Base-by-base conservation (phyloP, 768 basidiomycete species). In the Tulasnella sp. region DNA sequence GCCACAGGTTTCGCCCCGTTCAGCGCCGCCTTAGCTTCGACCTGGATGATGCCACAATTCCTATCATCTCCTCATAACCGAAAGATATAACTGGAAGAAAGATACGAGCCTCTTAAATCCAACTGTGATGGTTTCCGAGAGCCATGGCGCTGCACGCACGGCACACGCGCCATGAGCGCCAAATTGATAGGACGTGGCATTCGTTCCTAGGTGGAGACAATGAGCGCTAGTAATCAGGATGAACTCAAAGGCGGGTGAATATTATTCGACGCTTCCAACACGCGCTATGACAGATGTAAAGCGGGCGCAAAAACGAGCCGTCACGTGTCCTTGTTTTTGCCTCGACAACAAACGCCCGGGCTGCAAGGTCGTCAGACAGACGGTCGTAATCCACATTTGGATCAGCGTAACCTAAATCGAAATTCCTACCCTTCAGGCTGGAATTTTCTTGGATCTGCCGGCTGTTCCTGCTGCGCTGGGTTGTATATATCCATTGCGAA, bases 271-370 rank as follows among this genome's bases (percentile, higher is more conserved):
- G 42, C 42, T 42, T 42, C 42, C 42, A 8, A 42, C 42, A 9
- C 12, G 42, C 42, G 12, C 12, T 42, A 42, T 42, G 42, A 14
- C 42, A 46, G 16, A 20, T 46, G 14, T 3, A 46, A 46, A 16
- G 16, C 46, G 54, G 24, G 22, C 24, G 7, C 11, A 22, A n/a
- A 54, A 54, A 31, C 31, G 31, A 2, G 31, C 16, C 34, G 31
- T 69, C 64, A 69, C 31, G 64, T 69, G 64, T 34, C 34, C 34
- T 37, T 69, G 64, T 69, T 69, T 28, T 69, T n/a, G n/a, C 31
- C 64, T 14, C 28, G 18, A 69, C 6, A 69, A 69, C 64, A 69
- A 69, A 37, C 34, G 64, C 64, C 14, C 18, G 6, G 64, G 64
- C 64, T 37, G 64, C 64, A 34, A 9, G 31, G 12, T 69, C 34